A percentile compares a stretch with the other conserved stretches of the same genome.
Conservation (phyloP, 768 basidiomycete species). For the Fistulinella prunicolor region DNA sequence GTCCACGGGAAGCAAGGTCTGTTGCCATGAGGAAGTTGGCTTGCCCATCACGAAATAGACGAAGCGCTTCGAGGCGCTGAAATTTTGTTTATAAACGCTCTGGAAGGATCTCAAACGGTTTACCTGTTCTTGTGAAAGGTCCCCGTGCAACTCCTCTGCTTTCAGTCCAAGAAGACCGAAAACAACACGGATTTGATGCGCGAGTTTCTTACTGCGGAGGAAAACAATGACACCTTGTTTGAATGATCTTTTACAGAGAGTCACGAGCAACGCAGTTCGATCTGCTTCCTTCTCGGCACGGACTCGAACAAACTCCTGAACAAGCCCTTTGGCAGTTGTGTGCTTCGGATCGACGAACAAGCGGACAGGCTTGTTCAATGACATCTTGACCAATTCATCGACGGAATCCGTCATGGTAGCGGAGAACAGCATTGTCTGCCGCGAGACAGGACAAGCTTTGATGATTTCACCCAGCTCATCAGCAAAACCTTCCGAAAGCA, state of each 20-base stretch:
- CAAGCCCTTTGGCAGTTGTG: slow-evolving; percentile 76
- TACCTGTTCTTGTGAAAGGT: slow-evolving; percentile 95
- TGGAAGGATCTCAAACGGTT: slow-evolving; percentile 11
- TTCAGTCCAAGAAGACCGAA: slow-evolving; percentile 88
- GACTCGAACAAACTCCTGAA: slow-evolving; percentile 95
- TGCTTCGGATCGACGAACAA: slow-evolving; percentile 95
- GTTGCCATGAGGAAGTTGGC: slow-evolving; percentile 97
- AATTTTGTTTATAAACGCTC: slow-evolving; percentile 5
- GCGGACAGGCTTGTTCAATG: slow-evolving; percentile 87
- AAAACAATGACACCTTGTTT: slow-evolving; percentile 85
- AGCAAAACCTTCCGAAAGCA: slow-evolving; percentile 93
- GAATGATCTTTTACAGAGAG: slow-evolving; percentile 88
- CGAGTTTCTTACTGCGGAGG: slow-evolving; percentile 93
- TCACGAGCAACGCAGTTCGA: slow-evolving; percentile 69
- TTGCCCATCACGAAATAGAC: slow-evolving; percentile 79
- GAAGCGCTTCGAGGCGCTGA: slow-evolving; percentile 83
- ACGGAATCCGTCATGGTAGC: slow-evolving; percentile 99
- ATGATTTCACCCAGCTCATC: slow-evolving; percentile 95
- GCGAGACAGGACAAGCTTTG: slow-evolving; percentile 77
- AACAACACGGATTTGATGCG: slow-evolving; percentile 94
- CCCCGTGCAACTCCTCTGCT: slow-evolving; percentile 91
- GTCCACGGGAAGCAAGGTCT: slow-evolving; percentile 90
- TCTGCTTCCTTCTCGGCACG: slow-evolving; percentile 75
- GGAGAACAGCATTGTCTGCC: slow-evolving; percentile 98
- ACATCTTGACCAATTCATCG: slow-evolving; percentile 89